Conservation (phyloP, 441 rosid genomes). For the Pelargonium myrrhifolium region DNA sequence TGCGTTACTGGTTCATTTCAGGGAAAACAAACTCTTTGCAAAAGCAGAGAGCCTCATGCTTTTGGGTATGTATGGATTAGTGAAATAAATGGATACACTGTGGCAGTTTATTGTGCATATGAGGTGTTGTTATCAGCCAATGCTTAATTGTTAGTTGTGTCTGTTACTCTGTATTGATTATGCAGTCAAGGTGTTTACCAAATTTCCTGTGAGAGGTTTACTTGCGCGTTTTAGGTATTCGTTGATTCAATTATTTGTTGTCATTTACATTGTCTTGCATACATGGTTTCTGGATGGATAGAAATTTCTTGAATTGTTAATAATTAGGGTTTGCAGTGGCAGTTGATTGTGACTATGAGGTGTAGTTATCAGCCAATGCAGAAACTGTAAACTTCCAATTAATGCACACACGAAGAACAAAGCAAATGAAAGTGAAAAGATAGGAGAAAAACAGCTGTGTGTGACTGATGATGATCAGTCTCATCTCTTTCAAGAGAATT, state of each 20-base stretch:
- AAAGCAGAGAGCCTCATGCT: no score
- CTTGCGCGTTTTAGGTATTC: background rate
- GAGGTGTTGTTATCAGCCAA: no score
- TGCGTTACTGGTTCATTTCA: no score
- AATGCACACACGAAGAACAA: background rate
- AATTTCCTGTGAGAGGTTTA: no score
- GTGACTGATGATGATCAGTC: background rate
- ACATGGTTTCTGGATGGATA: background rate
- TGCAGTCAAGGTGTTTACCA: no score
- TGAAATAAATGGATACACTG: no score
- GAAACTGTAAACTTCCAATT: background rate
- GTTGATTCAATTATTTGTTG: background rate
- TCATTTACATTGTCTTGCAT: background rate
- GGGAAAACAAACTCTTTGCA: no score
- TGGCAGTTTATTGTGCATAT: no score
- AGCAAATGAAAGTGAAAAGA: background rate
- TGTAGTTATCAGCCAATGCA: background rate
- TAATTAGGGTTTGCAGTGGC: background rate
- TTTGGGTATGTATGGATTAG: no score
- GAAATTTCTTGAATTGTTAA: background rate
- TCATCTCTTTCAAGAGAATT: conserved; percentile 2
- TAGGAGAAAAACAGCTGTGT: background rate
- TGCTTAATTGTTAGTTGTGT: no score
- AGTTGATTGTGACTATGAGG: background rate
- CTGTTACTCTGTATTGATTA: no score